Conservation (phyloP, 140 eudicot species). For the Senecio squalidus region DNA sequence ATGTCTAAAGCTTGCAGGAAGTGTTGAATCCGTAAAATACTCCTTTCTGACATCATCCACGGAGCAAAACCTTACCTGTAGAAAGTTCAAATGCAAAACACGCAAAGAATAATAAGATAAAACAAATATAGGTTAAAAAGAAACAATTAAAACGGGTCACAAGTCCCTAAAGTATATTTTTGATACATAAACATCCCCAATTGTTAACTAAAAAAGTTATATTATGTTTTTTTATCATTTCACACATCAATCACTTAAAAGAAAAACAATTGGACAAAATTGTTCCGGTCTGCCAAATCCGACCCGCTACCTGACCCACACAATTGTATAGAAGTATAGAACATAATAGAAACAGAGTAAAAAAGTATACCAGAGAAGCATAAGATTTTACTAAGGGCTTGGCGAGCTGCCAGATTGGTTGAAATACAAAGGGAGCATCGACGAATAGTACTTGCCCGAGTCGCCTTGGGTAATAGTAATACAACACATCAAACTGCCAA, state of each 20-base stretch:
- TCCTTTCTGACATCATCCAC: conserved; percentile 63
- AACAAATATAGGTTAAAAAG: no score
- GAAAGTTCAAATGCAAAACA: conserved; percentile 1
- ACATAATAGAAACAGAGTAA: not conserved
- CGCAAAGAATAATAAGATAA: not conserved
- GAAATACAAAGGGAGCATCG: conserved; percentile 89
- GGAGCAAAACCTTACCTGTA: conserved; percentile 88
- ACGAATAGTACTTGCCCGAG: conserved; percentile 83
- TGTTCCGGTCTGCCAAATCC: no score
- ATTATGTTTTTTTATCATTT: no score
- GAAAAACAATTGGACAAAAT: no score
- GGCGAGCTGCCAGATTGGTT: conserved; percentile 84
- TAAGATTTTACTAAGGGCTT: conserved; percentile 76
- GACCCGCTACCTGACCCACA: not conserved
- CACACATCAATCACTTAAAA: no score
- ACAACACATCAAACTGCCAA: conserved; percentile 88
- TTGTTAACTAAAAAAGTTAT: no score
- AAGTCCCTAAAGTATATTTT: no score
- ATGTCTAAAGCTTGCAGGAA: conserved; percentile 56
- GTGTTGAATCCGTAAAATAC: conserved; percentile 67
- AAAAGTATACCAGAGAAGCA: conserved; percentile 68
- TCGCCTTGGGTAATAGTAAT: conserved; percentile 81
- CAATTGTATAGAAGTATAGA: not conserved
- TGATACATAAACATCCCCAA: no score
- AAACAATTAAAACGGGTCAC: no score